These are phyloP conservation scores for Rhamnella rubrinervis DNA, from an alignment of 331 rosid species.

Conservation along the genomic window DNA sequence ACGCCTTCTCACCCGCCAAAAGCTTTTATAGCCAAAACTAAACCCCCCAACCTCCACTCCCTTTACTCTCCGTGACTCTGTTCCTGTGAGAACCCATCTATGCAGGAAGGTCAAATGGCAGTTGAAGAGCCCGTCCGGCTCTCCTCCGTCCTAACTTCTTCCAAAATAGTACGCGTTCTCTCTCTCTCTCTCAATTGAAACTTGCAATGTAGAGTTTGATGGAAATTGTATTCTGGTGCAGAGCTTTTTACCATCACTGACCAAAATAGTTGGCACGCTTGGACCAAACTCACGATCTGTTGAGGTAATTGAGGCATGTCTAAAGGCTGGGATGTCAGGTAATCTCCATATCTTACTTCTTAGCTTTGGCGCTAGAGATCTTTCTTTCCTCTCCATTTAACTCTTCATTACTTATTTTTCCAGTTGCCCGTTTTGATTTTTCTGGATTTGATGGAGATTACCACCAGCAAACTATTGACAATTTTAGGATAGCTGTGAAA, in stretches of 20 bases:
- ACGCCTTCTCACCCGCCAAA: conserved; percentile 8
- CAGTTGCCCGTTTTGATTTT: conserved; percentile 24
- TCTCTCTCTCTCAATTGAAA: background rate
- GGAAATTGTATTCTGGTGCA: background rate
- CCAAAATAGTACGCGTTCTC: conserved; percentile 3
- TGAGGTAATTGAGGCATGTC: conserved; percentile 22
- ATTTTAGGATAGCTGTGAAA: conserved; percentile 9
- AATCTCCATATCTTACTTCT: background rate
- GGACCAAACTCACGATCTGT: conserved; percentile 24
- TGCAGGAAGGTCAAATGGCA: conserved; percentile 18
- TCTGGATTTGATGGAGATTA: conserved; percentile 14
- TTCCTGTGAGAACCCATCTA: background rate
- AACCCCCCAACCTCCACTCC: background rate
- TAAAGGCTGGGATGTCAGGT: conserved; percentile 18
- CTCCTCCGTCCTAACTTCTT: conserved; percentile 8
- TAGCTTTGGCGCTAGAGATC: background rate
- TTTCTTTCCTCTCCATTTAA: background rate
- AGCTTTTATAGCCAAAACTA: background rate
- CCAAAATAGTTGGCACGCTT: conserved; percentile 23
- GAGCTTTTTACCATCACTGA: conserved; percentile 15
- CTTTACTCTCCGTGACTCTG: background rate
- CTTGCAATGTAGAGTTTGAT: too few species aligned
- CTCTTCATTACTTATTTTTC: background rate
- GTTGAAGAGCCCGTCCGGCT: conserved; percentile 12
- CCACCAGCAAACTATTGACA: conserved; percentile 17